Evolutionary conservation across 805 yeast species (phyloP), one percentile per base, ranked within the genome.

Genomic region (Myxozyma geophila): DNA sequence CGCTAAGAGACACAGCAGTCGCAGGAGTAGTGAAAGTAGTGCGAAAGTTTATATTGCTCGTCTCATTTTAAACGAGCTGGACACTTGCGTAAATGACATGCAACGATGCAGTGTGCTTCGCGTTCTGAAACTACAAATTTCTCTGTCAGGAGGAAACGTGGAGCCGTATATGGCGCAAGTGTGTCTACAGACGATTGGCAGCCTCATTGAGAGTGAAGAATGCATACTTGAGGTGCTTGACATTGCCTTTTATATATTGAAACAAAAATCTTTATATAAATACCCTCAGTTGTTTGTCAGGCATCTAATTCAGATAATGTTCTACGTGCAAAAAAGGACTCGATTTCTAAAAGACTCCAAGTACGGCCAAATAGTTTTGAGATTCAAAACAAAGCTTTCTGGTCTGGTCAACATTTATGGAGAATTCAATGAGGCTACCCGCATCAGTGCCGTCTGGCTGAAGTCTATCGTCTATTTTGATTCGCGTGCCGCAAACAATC

Each of bases 101-200:
- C 65, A 62, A 36, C 7, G 9, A 39, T 54, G 68, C 55, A 50
- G 35, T 8, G 51, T 54, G 15, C 23, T 64, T 6, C 54, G 35
- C 5, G 28, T 33, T 15, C 33, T 62, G 21, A 61, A 58, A 47
- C 51, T 64, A 17, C 50, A 39, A 12, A 41, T 64, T 7, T 12
- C 43, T 35, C 21, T 64, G 35, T n/a, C 17, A 33, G 36, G 49
- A 10, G 40, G 8, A 21, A 10, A 28, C 7, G 37, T 36, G 28
- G 40, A 41, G 28, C 23, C 53, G 13, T 63, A 64, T 40, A 6
- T 46, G 13, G 62, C 60, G 21, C 28, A 47, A 21, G 39, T 63
- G 40, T 58, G 63, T 33, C 43, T 63, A 36, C 69, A 66, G 19
- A 21, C 67, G 5, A 19, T 66, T 6, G 12, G 50, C 13, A 62